Percentiles rank a stretch among this genome's conserved stretches.
phyloP scores from a whole-genome alignment of 345 rosid species.

The Heritiera fomes region DNA sequence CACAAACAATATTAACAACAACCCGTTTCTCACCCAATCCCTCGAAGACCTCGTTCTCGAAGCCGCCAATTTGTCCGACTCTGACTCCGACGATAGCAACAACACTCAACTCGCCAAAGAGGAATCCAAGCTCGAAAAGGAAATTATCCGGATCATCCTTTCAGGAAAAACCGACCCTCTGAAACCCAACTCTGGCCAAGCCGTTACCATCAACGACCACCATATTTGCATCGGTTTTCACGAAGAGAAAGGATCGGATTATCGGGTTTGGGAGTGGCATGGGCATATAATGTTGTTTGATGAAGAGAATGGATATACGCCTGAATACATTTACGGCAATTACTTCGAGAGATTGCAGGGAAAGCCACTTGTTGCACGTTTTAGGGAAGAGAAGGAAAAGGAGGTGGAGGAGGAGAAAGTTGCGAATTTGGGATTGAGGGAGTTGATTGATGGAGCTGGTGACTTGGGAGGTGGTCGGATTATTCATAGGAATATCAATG shows the following conservation, averaged over 20 bases:
- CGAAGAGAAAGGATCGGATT: slow-evolving; percentile 79
- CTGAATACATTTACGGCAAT: slow-evolving; percentile 96
- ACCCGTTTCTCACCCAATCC: slow-evolving; percentile 60
- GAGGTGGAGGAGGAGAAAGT: slow-evolving; percentile 51
- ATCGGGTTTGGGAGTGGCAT: slow-evolving; percentile 99
- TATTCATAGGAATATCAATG: slow-evolving; percentile 75
- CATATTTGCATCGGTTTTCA: slow-evolving; percentile 87
- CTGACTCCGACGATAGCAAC: slow-evolving; percentile 44
- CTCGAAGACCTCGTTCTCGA: slow-evolving; percentile 80
- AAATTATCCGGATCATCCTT: slow-evolving; percentile 64
- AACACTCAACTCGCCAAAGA: slow-evolving; percentile 62
- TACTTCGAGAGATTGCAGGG: slow-evolving; percentile 85
- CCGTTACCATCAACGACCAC: slow-evolving; percentile 83
- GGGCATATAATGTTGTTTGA: slow-evolving; percentile 94
- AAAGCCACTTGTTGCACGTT: slow-evolving; percentile 27
- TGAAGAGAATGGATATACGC: slow-evolving; percentile 77
- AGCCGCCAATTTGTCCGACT: slow-evolving; percentile 43
- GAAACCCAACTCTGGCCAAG: slow-evolving; percentile 92
- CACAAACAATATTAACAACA: slow-evolving; percentile 33
- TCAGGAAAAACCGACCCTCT: slow-evolving; percentile 69
- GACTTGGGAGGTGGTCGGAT: slow-evolving; percentile 61
- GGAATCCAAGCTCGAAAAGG: slow-evolving; percentile 83
- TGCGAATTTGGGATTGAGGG: slow-evolving; percentile 74
- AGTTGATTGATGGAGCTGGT: slow-evolving; percentile 64
- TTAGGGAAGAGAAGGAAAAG: slow-evolving; percentile 27